phyloP scores from a whole-genome alignment of 2,329 filamentous ascomycete species.

The Monilinia polystroma region DNA sequence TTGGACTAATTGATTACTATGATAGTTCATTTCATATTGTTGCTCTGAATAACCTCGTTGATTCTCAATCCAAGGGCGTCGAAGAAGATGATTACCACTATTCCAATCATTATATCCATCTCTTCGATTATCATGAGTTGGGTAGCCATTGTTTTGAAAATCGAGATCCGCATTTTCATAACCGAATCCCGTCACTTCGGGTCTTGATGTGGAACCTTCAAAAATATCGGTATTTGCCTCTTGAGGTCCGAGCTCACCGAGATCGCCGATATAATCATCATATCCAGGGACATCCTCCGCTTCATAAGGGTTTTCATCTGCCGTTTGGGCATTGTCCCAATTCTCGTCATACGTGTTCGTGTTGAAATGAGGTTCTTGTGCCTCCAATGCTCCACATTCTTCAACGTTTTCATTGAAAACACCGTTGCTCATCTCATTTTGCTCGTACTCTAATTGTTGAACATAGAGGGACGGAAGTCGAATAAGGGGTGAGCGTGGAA shows the following conservation, averaged over 20 bases:
- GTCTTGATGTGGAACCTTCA: not conserved
- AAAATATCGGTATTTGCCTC: not conserved
- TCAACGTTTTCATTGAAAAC: not conserved
- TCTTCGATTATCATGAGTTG: not conserved
- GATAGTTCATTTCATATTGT: not conserved
- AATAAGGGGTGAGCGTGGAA: slow-evolving; percentile 12
- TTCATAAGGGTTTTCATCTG: not conserved
- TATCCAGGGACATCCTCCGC: not conserved
- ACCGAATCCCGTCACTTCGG: not conserved
- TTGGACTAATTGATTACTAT: not conserved
- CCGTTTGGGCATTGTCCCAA: not conserved
- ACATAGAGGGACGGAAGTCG: slow-evolving; percentile 13
- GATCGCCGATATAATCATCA: not conserved
- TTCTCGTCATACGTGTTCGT: not conserved
- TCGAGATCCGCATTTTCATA: not conserved
- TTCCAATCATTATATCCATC: not conserved
- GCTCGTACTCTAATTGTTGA: slow-evolving; percentile 7
- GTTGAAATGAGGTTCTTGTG: not conserved
- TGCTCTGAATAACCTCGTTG: not conserved
- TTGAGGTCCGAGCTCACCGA: slow-evolving; percentile 2
- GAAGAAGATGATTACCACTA: not conserved
- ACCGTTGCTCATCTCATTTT: not conserved
- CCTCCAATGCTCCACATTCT: not conserved
- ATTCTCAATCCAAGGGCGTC: not conserved
- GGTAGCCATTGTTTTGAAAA: not conserved